phyloP scores from a whole-genome alignment of 352 stramenopile genomes.

The Pythium volutum region DNA sequence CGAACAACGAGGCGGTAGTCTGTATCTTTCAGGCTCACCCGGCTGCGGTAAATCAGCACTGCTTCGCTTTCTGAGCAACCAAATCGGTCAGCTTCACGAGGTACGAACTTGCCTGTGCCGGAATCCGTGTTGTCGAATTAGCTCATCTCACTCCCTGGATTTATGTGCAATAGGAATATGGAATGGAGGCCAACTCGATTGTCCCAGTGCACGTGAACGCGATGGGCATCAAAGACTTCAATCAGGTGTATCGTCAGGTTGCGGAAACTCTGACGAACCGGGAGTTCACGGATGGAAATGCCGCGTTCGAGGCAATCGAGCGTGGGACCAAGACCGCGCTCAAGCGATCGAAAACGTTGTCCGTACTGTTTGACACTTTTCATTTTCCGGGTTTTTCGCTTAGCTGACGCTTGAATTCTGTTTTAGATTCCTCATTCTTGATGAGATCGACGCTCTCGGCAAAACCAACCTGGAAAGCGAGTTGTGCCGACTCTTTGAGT shows the following conservation, averaged over 20 bases:
- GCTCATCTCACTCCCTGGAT: background rate
- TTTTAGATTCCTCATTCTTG: constrained; percentile 54
- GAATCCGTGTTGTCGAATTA: background rate
- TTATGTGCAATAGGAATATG: constrained; percentile 3
- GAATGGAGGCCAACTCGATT: constrained; percentile 28
- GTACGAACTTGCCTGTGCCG: constrained; percentile 17
- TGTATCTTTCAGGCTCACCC: constrained; percentile 78
- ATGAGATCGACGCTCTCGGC: constrained; percentile 78
- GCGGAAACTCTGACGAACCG: constrained; percentile 52
- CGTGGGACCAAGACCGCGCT: constrained; percentile 35
- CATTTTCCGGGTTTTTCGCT: constrained; percentile 6
- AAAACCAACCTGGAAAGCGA: constrained; percentile 68
- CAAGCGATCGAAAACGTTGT: constrained; percentile 54
- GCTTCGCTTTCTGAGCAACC: constrained; percentile 46
- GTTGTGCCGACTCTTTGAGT: constrained; percentile 73
- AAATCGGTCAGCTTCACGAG: constrained; percentile 52
- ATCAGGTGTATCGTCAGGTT: constrained; percentile 52
- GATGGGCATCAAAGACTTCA: constrained; percentile 55
- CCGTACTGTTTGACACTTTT: constrained; percentile 3
- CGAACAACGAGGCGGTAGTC: constrained; percentile 44
- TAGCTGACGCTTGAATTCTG: background rate
- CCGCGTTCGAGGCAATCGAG: constrained; percentile 70
- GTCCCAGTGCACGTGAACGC: constrained; percentile 69
- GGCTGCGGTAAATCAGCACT: constrained; percentile 79
- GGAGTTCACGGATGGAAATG: constrained; percentile 35